Conservation (phyloP, 2,329 filamentous ascomycete species). For the Juglanconis oblonga region DNA sequence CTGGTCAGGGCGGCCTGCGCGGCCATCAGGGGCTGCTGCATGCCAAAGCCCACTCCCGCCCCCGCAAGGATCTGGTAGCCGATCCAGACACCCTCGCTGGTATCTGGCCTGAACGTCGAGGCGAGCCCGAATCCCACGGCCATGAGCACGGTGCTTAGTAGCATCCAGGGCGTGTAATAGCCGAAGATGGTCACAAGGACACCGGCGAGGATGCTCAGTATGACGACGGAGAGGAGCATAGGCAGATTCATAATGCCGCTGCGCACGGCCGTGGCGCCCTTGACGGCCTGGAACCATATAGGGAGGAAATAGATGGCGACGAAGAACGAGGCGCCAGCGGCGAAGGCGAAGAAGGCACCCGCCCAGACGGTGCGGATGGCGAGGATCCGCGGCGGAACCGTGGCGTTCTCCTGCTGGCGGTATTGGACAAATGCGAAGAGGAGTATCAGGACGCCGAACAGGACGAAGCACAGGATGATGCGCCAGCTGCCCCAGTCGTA, state of each 20-base stretch:
- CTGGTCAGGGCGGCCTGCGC: slow-evolving; percentile 39
- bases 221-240: slow-evolving; percentile 30
- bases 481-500: slow-evolving; percentile 36
- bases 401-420: slow-evolving; percentile 36
- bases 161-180: slow-evolving; percentile 39
- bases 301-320: slow-evolving; percentile 33
- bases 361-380: slow-evolving; percentile 33
- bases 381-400: slow-evolving; percentile 39
- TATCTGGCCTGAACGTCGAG: slow-evolving; percentile 34
- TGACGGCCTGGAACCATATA: slow-evolving; percentile 38
- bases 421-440: slow-evolving; percentile 34
- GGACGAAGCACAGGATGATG: slow-evolving; percentile 31
- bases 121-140: slow-evolving; percentile 36
- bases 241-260: slow-evolving; percentile 37
- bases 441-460: slow-evolving; percentile 32
- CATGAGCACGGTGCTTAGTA: slow-evolving; percentile 27
- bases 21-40: slow-evolving; percentile 41
- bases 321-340: slow-evolving; percentile 40
- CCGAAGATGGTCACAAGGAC: slow-evolving; percentile 31
- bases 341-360: slow-evolving; percentile 37
- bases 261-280: slow-evolving; percentile 32
- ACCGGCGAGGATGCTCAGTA: slow-evolving; percentile 30
- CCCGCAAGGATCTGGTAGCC: slow-evolving; percentile 41
- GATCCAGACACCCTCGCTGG: slow-evolving; percentile 35
- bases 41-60: slow-evolving; percentile 36